These are phyloP conservation scores for Paxillus involutus DNA, from an alignment of 768 basidiomycete species.

Conservation along the genomic window DNA sequence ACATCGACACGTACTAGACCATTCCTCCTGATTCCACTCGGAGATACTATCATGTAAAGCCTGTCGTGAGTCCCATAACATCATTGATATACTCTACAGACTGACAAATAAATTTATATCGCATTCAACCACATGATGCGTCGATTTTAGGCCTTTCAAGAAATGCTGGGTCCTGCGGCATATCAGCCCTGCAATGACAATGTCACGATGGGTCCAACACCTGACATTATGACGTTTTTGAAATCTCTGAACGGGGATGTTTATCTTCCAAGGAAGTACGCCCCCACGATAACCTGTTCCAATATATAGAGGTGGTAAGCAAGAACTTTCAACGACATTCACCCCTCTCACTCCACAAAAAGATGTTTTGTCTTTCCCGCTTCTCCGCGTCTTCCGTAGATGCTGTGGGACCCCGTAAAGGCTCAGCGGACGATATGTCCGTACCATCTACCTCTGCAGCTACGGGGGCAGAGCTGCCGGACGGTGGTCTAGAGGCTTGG, in stretches of 20 bases:
- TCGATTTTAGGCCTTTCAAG: neutral
- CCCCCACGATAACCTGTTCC: neutral
- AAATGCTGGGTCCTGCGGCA: neutral
- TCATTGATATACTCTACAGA: too few species aligned
- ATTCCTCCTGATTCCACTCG: neutral
- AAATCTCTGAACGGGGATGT: neutral
- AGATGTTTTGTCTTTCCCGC: neutral
- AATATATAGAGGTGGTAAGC: neutral
- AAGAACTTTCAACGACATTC: neutral
- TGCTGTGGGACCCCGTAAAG: neutral
- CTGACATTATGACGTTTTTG: neutral
- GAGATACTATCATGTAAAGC: neutral
- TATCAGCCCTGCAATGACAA: neutral
- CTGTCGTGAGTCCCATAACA: neutral
- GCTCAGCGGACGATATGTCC: neutral
- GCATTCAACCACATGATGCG: neutral
- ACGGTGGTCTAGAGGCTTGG: slow-evolving; percentile 20
- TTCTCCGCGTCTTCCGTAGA: neutral
- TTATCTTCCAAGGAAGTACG: neutral
- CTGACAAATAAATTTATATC: neutral
- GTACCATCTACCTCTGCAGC: neutral
- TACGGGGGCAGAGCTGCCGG: neutral
- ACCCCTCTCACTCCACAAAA: neutral
- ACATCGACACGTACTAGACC: neutral
- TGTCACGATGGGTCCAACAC: neutral